phyloP scores from a whole-genome alignment of 306 rosid species.

The Inga leiocalycina region DNA sequence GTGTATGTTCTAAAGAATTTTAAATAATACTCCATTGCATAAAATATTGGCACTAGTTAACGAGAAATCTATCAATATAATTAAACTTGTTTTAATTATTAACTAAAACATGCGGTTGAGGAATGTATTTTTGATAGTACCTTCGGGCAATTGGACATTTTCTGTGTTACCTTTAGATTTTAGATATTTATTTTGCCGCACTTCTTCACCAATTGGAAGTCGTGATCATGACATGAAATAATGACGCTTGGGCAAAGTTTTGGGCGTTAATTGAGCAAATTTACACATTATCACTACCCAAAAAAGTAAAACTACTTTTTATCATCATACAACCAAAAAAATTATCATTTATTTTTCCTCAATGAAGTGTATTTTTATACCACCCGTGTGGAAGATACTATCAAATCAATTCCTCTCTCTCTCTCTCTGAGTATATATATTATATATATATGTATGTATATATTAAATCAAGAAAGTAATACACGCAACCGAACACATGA shows the following conservation, averaged over 20 bases:
- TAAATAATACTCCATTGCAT: background rate
- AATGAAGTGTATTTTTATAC: background rate
- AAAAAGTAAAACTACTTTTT: background rate
- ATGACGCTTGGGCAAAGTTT: slow-evolving; percentile 36
- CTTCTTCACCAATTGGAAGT: slow-evolving; percentile 3
- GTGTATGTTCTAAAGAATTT: background rate
- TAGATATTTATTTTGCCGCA: background rate
- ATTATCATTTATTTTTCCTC: background rate
- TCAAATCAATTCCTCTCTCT: background rate
- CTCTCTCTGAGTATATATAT: background rate
- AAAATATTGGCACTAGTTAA: background rate
- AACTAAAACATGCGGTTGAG: background rate
- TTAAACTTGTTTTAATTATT: background rate
- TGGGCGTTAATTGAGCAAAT: slow-evolving; percentile 38
- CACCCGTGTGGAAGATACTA: slow-evolving; percentile 3
- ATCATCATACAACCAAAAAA: background rate
- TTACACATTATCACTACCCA: background rate
- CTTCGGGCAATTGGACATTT: background rate
- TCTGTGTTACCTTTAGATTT: background rate
- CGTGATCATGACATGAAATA: slow-evolving; percentile 45
- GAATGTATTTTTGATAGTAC: background rate
- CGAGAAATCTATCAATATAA: background rate
- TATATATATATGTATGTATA: background rate
- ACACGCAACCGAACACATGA: slow-evolving; percentile 50
- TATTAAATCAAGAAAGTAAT: slow-evolving; percentile 27